Base-by-base conservation (phyloP, 331 rosid genomes). In the Malus hybrid region DNA sequence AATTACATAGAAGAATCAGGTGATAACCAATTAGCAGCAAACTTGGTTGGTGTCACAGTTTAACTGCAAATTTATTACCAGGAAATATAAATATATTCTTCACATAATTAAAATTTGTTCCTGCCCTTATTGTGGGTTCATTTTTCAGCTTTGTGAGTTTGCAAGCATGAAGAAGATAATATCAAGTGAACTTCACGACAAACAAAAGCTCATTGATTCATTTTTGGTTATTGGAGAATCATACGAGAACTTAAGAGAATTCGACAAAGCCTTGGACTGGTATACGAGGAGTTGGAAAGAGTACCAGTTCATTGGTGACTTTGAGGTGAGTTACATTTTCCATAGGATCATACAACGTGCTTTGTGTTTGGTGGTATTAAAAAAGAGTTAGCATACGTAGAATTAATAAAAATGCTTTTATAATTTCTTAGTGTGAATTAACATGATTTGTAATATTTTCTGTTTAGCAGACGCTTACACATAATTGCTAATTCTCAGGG, bases 101-200 rank as follows among this genome's bases (percentile, higher is more conserved):
- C 60, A 28, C 64, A 26, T 36, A 67, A 58, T 66, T 33, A 50
- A 57, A 30, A 57, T 48, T 4, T 63, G 68, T 61, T 67, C 75
- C 63, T 39, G 75, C 79, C 81, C 75, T 83, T 77, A 69, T 74
- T 78, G 58, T 67, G 56, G 66, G 58, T 71, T 83, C 77, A 79
- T 84, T 74, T 83, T 75, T 67, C 81, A 94, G 98, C 80, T 82
- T 63, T 82, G 81, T 82, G 88, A 87, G 77, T 88, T 81, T 81
- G 97, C 96, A 18, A 91, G 88, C 84, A 86, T 75, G 88, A 94
- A 87, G 89, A 91, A 88, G 81, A 82, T 74, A 77, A 78, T 88
- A 70, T 86, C 97, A 71, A 70, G 36, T 74, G 90, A 88, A 76
- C 93, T 94, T 78, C 66, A 86, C 79, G 90, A 91, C 87, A 81